Evolutionary conservation across 2,329 filamentous ascomycete species (phyloP), one percentile per base, ranked within the genome.

Genomic region (Cryphonectria parasitica): DNA sequence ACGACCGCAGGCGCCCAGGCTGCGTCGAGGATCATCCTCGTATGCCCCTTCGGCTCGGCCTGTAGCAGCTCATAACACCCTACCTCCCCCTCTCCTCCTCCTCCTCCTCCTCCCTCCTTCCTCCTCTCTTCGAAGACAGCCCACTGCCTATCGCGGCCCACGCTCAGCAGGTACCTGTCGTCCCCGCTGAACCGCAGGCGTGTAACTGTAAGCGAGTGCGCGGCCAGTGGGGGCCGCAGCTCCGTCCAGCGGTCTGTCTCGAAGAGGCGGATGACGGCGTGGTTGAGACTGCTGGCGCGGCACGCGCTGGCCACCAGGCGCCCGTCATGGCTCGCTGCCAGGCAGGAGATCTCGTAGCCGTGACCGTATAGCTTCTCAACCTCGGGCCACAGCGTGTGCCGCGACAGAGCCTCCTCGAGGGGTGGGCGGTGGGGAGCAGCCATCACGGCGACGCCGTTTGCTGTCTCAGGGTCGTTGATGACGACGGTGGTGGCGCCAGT

Each of bases 291-390:
- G 78, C 91, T 97, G 25, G 96, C 96, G 77, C 92, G 93, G 83
- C 96, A 99, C 1, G 96, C 94, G 67, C 95, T 98, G 43, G 96
- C 96, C 19, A 99, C 87, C 31, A 98, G 80, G 3, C 81, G 84
- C 17, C 92, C 91, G 75, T 94, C 90, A 77, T 92, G 88, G 76
- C 90, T 94, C 10, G 91, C 88, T 15, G 95, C 92, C 22, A 97
- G 88, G 52, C 93, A 92, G 1, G 94, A 97, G 65, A 99, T 95
- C 80, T 99, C 96, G 81, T 98, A 98, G 41, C 96, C 96, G 81
- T 99, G 96, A 1, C 96, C 96, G 81, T 99, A 99, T 1, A 99
- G 87, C 83, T 99, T 99, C 80, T 99, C 96, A 8, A 89, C 89
- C 79, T 99, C 96, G 3, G 96, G 96, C 94, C 95, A 99, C 43